Percentiles rank a stretch among this genome's conserved stretches.
phyloP scores from a whole-genome alignment of 805 yeast species.

The Schwanniomyces sp. region DNA sequence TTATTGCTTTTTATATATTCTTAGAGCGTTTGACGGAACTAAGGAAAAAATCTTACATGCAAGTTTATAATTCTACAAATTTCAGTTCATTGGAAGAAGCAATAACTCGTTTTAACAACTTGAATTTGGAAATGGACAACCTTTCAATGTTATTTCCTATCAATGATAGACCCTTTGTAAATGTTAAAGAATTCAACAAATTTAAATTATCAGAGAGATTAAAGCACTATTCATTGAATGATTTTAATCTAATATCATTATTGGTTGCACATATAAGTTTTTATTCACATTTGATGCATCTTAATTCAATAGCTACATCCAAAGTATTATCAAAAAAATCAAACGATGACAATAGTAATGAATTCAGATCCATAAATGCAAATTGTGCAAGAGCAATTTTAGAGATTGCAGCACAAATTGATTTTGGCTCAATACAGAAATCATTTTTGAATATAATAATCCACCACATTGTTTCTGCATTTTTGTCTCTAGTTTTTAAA shows the following conservation, averaged over 20 bases:
- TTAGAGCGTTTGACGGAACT: no score
- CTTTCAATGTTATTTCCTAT: no score
- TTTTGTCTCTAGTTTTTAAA: slow-evolving; percentile 22
- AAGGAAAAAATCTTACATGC: no score
- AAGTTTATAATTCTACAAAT: no score
- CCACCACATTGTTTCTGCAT: slow-evolving; percentile 32
- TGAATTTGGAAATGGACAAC: no score
- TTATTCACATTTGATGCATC: slow-evolving; percentile 22
- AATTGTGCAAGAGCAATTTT: slow-evolving; percentile 39
- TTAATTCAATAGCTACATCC: slow-evolving; percentile 19
- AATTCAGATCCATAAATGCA: slow-evolving; percentile 27
- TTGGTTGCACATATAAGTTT: slow-evolving; percentile 17
- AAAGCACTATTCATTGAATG: background rate
- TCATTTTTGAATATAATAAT: slow-evolving; percentile 31
- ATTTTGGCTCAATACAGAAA: slow-evolving; percentile 15
- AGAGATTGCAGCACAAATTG: slow-evolving; percentile 19
- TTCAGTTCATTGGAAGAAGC: no score
- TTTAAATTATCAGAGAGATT: no score
- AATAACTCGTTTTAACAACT: no score
- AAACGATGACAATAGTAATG: slow-evolving; percentile 14
- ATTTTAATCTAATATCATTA: background rate
- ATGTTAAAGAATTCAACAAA: no score
- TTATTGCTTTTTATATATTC: no score
- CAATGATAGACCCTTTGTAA: no score
- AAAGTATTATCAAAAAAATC: no score